Conservation (phyloP, 495 filamentous ascomycete genomes). For the Penicillium riverlandense region DNA sequence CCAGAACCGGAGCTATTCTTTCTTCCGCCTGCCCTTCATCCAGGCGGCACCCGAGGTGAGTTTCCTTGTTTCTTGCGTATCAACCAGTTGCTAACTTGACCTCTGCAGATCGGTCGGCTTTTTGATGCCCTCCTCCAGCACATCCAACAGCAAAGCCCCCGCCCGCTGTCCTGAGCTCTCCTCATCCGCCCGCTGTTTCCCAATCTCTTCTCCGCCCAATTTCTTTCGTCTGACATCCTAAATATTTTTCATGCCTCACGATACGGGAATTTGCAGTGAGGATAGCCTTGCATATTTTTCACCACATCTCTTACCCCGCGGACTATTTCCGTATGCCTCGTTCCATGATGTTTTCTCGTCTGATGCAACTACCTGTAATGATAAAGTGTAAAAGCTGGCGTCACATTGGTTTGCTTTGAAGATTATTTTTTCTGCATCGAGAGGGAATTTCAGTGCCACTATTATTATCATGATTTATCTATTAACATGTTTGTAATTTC, state of each 20-base stretch:
- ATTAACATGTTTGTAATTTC: too few species aligned
- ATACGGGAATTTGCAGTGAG: too few species aligned
- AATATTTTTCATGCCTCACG: constrained; percentile 7
- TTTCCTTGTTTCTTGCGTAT: background rate
- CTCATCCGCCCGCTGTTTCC: constrained; percentile 6
- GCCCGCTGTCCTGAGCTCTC: constrained; percentile 28
- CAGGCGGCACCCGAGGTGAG: constrained; percentile 78
- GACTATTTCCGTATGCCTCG: too few species aligned
- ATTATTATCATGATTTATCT: too few species aligned
- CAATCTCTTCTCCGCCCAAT: constrained; percentile 6
- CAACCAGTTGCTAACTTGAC: constrained; percentile 5
- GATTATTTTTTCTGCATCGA: too few species aligned
- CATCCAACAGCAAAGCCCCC: constrained; percentile 44
- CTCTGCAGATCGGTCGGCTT: constrained; percentile 37
- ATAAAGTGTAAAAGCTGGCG: too few species aligned
- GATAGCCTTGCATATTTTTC: too few species aligned
- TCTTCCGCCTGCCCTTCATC: constrained; percentile 91
- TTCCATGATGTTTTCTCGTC: too few species aligned
- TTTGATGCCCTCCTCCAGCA: constrained; percentile 45
- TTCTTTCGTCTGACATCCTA: constrained; percentile 8
- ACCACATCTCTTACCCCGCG: too few species aligned
- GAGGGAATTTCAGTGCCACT: too few species aligned
- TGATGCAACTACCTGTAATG: too few species aligned
- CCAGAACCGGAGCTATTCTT: constrained; percentile 79
- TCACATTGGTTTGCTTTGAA: too few species aligned